phyloP scores from a whole-genome alignment of 2,329 filamentous ascomycete species.

The Trichophyton schoenleinii region DNA sequence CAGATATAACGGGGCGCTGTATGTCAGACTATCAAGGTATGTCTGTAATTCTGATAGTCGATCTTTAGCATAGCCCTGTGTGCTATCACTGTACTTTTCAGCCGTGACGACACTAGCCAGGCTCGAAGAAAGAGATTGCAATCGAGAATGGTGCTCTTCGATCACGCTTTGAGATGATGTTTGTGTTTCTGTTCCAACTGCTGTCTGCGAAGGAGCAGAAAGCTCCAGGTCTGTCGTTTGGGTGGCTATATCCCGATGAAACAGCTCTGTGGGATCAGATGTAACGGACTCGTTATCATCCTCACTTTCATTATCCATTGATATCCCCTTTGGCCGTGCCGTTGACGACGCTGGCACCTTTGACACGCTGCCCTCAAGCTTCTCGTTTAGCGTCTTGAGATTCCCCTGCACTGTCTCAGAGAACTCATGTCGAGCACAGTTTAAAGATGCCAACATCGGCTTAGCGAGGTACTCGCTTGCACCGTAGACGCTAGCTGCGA shows the following conservation, averaged over 20 bases:
- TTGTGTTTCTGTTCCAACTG: conserved; percentile 16
- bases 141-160: conserved; percentile 31
- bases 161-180: conserved; percentile 16
- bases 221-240: conserved; percentile 43
- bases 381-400: conserved; percentile 44
- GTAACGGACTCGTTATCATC: conserved; percentile 36
- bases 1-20: conserved; percentile 23
- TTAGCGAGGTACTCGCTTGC: conserved; percentile 47
- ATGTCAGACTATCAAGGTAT: conserved; percentile 40
- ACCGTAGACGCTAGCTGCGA: conserved; percentile 45
- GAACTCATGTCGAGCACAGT: conserved; percentile 46
- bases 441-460: conserved; percentile 45
- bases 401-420: conserved; percentile 40
- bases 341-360: conserved; percentile 33
- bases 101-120: conserved; percentile 36
- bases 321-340: conserved; percentile 13
- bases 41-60: conserved; percentile 36
- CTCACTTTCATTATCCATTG: conserved; percentile 25
- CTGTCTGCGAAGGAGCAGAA: conserved; percentile 15
- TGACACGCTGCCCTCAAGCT: conserved; percentile 41
- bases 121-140: conserved; percentile 41
- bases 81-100: conserved; percentile 24
- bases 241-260: conserved; percentile 50
- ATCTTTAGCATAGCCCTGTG: conserved; percentile 24
- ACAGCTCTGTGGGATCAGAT: conserved; percentile 52